Conservation (phyloP, 106 monocot genomes). For the Cymbidium sinense region DNA sequence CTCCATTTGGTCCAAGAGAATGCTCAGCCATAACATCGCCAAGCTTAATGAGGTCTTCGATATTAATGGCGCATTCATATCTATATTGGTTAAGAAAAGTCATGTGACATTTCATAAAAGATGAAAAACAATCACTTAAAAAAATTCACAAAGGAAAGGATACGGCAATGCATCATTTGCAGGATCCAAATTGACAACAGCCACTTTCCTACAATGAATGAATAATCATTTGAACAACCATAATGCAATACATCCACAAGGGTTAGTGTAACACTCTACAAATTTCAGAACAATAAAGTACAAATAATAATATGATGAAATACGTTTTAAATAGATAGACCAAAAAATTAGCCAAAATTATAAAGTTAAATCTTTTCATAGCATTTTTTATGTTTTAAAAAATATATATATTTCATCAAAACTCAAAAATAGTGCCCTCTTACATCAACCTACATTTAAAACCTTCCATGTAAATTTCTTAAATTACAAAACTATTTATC, state of each 20-base stretch:
- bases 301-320: background rate
- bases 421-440: background rate
- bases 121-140: background rate
- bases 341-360: background rate
- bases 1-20: conserved; percentile 99
- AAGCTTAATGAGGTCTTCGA: conserved; percentile 87
- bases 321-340: background rate
- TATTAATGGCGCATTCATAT: conserved; percentile 88
- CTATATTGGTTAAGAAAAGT: conserved; percentile 35
- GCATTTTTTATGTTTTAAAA: background rate
- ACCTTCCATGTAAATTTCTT: background rate
- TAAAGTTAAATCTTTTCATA: background rate
- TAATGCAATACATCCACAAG: background rate
- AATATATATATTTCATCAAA: background rate
- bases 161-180: conserved; percentile 94
- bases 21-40: conserved; percentile 87
- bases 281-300: background rate
- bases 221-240: background rate
- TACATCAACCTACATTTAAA: background rate
- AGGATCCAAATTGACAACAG: conserved; percentile 91
- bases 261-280: too few relatives aligned
- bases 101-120: background rate
- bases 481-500: too few relatives aligned
- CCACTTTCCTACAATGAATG: conserved; percentile 76
- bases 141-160: conserved; percentile 24